These are phyloP conservation scores for Aphanomyces invadans DNA, from an alignment of 352 stramenopile species.

Conservation along the genomic window DNA sequence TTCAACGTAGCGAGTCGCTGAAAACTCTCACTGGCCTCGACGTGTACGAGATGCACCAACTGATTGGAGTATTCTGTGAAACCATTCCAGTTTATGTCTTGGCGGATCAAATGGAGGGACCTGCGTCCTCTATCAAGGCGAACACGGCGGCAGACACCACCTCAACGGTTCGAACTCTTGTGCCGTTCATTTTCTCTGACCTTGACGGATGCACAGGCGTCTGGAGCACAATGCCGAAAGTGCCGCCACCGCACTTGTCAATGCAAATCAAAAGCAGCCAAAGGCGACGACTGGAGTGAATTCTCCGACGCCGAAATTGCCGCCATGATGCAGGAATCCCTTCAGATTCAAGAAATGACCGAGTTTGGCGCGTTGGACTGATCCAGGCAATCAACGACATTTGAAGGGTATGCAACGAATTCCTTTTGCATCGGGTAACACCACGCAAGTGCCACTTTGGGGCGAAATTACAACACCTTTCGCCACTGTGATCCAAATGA, in stretches of 20 bases:
- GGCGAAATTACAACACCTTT: no score
- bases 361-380: conserved; percentile 15
- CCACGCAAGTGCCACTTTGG: no score
- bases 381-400: background rate
- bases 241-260: conserved; percentile 53
- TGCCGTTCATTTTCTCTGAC: no score
- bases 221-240: conserved; percentile 44
- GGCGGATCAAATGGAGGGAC: conserved; percentile 48
- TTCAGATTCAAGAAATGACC: conserved; percentile 30
- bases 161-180: background rate
- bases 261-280: conserved; percentile 44
- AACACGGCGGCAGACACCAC: background rate
- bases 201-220: no score
- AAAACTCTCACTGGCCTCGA: conserved; percentile 45
- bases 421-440: no score
- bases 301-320: conserved; percentile 49
- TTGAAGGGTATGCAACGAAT: background rate
- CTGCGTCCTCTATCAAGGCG: background rate
- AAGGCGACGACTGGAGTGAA: conserved; percentile 29
- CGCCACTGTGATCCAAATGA: no score
- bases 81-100: conserved; percentile 46
- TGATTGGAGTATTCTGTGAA: conserved; percentile 61
- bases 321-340: conserved; percentile 62
- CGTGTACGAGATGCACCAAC: conserved; percentile 45
- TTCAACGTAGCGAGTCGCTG: conserved; percentile 30